Evolutionary conservation across 169 alveolate genomes (phyloP).

Genomic region (Theileria annulata): DNA sequence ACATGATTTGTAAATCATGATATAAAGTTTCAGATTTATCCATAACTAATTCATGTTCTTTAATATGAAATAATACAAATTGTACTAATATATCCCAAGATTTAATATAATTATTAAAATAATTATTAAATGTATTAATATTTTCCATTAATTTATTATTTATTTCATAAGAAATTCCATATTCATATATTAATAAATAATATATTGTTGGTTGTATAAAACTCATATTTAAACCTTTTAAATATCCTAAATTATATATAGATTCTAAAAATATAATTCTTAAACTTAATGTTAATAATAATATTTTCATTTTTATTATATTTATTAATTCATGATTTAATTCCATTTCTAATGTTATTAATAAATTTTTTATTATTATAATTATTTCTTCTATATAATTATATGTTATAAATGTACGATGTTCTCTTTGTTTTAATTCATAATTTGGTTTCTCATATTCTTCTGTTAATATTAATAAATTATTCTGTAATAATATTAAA

Average conservation of each 20-base stretch:
- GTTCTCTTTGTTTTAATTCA: not conserved
- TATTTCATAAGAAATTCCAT: not conserved
- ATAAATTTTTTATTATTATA: not conserved
- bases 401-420: not conserved
- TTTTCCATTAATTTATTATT: not conserved
- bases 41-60: slow-evolving; percentile 5
- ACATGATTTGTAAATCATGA: not conserved
- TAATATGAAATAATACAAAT: not conserved
- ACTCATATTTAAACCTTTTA: not conserved
- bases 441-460: not conserved
- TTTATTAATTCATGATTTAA: not conserved
- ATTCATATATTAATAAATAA: slow-evolving; percentile 8
- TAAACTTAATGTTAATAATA: not conserved
- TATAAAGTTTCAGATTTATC: not conserved
- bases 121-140: not conserved
- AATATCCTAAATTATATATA: not conserved
- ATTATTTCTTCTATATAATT: not conserved
- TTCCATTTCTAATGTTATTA: not conserved
- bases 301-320: not conserved
- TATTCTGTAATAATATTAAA: not conserved
- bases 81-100: slow-evolving; percentile 11
- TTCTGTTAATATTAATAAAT: not conserved
- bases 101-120: not conserved
- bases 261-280: slow-evolving; percentile 6
- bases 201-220: not conserved